Base-by-base conservation (phyloP, 257 asterid genomes). In the Jaltomata sinuosa region DNA sequence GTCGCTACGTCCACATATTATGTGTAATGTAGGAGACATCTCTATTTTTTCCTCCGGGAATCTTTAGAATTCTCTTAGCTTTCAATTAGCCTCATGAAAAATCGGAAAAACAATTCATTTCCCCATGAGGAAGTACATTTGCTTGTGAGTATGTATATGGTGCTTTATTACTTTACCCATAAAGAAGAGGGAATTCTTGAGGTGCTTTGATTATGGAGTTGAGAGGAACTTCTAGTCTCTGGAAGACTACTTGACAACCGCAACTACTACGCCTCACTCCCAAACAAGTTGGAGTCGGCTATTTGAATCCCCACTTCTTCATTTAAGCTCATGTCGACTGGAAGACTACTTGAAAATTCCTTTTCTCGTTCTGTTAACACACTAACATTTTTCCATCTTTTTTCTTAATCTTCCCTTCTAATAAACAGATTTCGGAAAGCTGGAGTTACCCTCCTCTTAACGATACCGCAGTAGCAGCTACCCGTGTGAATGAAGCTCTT, bases 401-500 rank as follows among this genome's bases (percentile, higher is more conserved):
- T 49, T 59, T 84, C 71, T 55, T 82, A 82, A 74, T 49, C 80
- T 45, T 31, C 21, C 2, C 72, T 79, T 16, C 11, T 7, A 38
- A 40, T 55, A 68, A 29, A 49, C 95, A 95, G 99, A 94, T 95
- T 96, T 93, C 98, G 21, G 97, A 94, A 77, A 91, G 90, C 89
- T 95, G 99, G 99, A 92, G 99, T 85, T 97, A 95, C 88, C 99
- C 98, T 85, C 99, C 99, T 31, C 83, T 97, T n/a, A 94, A 90
- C 47, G 99, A 97, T 83, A 92, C 96, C 40, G 90, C 94, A 64
- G 96, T 90, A 81, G 99, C 97, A 64, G 98, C 98, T 55, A 91
- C 57, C 50, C 93, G 86, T 84, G 98, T 97, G 81, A 97, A 83
- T 61, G 91, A 90, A 90, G 97, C 98, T 55, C 91, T 97, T 81